Conservation (phyloP, 495 filamentous ascomycete species). For the Cercophora sp. region DNA sequence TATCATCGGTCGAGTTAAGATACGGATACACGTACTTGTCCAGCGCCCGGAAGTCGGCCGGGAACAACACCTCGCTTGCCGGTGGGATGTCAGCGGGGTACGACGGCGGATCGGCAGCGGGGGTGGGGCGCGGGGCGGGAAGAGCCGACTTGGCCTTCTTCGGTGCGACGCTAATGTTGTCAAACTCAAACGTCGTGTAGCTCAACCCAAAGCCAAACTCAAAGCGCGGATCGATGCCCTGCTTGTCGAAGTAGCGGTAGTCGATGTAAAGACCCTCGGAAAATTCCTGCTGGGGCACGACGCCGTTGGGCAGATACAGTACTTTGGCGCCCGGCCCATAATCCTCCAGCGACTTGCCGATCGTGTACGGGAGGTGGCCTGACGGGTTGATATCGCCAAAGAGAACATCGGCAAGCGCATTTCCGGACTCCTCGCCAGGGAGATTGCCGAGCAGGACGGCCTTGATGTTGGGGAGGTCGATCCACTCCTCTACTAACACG, state of each 20-base stretch:
- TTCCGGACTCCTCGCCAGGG: slow-evolving; percentile 86
- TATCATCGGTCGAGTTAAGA: slow-evolving; percentile 54
- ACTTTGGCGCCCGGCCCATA: slow-evolving; percentile 78
- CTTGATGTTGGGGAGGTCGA: slow-evolving; percentile 72
- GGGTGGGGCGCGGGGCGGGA: slow-evolving; percentile 54
- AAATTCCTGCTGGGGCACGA: slow-evolving; percentile 81
- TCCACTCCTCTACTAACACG: slow-evolving; percentile 79
- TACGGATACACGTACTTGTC: slow-evolving; percentile 89
- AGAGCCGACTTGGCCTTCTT: slow-evolving; percentile 56
- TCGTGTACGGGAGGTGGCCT: slow-evolving; percentile 85
- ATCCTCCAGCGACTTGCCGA: slow-evolving; percentile 74
- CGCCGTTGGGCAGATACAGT: slow-evolving; percentile 66
- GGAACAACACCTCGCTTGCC: slow-evolving; percentile 60
- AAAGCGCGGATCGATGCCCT: slow-evolving; percentile 61
- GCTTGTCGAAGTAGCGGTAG: slow-evolving; percentile 85
- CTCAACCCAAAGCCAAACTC: slow-evolving; percentile 77
- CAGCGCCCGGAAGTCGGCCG: slow-evolving; percentile 60
- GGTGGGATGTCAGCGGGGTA: slow-evolving; percentile 57
- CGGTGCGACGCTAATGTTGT: slow-evolving; percentile 50
- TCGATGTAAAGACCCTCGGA: slow-evolving; percentile 81
- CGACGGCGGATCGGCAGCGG: slow-evolving; percentile 54
- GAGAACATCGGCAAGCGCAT: slow-evolving; percentile 76
- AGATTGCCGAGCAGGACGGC: slow-evolving; percentile 83
- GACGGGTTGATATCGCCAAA: slow-evolving; percentile 84
- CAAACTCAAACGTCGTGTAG: slow-evolving; percentile 77